Percentiles rank a stretch among this genome's conserved stretches.
phyloP scores from a whole-genome alignment of 345 rosid species.

The Excoecaria cochinchinensis region DNA sequence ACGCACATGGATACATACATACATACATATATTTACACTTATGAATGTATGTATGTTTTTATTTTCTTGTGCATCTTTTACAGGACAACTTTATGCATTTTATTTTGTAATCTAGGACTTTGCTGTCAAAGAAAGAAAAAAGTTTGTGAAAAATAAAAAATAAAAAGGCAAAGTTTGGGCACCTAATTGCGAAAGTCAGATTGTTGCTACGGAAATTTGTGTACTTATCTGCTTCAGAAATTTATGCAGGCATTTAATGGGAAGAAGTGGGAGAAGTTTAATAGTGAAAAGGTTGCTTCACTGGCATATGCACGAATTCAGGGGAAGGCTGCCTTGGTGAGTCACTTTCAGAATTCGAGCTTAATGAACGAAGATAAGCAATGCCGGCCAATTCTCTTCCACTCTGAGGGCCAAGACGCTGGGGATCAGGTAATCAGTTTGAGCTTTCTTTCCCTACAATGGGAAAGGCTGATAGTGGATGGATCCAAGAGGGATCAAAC shows the following conservation, averaged over 20 bases:
- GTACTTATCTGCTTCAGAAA: not conserved
- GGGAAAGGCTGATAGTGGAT: not conserved
- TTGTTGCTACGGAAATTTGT: not conserved
- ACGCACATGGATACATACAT: too few relatives aligned
- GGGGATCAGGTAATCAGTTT: conserved; percentile 55
- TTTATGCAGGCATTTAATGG: conserved; percentile 73
- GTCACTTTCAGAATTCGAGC: conserved; percentile 86
- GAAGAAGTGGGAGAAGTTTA: conserved; percentile 93
- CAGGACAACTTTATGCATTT: not conserved
- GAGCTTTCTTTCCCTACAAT: not conserved
- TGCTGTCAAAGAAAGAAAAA: not conserved
- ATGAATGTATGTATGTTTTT: too few relatives aligned
- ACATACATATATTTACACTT: too few relatives aligned
- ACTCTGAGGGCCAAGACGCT: conserved; percentile 56
- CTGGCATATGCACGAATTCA: conserved; percentile 90
- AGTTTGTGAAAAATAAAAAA: too few relatives aligned
- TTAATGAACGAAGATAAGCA: conserved; percentile 77
- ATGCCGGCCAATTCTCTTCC: conserved; percentile 70
- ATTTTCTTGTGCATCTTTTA: not conserved
- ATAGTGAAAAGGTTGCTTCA: conserved; percentile 89
- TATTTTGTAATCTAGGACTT: not conserved
- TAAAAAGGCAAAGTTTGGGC: too few relatives aligned
- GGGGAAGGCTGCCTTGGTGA: conserved; percentile 83
- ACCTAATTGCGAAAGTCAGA: not conserved
- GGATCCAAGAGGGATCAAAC: not conserved